Percentiles rank a stretch among this genome's conserved stretches.
These are phyloP conservation scores for Salvia hispanica DNA, from an alignment of 257 asterid species.

Conservation along the genomic window DNA sequence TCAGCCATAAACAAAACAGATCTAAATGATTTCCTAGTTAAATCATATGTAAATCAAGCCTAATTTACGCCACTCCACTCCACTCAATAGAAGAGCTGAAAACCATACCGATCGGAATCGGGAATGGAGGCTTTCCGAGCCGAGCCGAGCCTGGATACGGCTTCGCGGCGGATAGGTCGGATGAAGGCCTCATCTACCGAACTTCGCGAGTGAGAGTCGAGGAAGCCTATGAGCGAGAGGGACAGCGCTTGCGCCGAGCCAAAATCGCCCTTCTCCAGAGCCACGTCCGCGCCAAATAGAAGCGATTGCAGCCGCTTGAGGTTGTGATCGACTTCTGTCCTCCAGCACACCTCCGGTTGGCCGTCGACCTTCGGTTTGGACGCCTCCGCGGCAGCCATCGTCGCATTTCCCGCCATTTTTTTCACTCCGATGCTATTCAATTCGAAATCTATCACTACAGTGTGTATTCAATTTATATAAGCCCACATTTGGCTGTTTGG, in stretches of 20 bases:
- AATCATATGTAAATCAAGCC: neutral
- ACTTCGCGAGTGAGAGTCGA: constrained; percentile 73
- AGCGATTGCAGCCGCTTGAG: constrained; percentile 87
- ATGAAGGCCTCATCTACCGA: constrained; percentile 67
- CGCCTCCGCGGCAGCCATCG: constrained; percentile 24
- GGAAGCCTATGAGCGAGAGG: constrained; percentile 86
- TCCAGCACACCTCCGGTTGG: constrained; percentile 62
- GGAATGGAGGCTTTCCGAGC: constrained; percentile 66
- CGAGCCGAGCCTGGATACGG: constrained; percentile 59
- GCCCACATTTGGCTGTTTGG: too few relatives aligned
- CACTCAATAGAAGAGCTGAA: constrained; percentile 1
- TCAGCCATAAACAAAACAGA: neutral
- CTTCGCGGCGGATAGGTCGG: constrained; percentile 84
- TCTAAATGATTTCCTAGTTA: neutral
- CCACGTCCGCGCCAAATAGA: constrained; percentile 77
- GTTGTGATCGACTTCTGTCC: constrained; percentile 75
- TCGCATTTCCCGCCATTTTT: constrained; percentile 80
- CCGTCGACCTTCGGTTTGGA: constrained; percentile 42
- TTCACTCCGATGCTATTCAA: constrained; percentile 5
- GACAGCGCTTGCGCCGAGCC: constrained; percentile 67
- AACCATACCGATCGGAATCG: constrained; percentile 70
- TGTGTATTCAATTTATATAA: too few relatives aligned
- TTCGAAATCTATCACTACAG: neutral
- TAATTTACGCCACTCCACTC: constrained; percentile 11
- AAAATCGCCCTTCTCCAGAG: constrained; percentile 76